Evolutionary conservation across 345 rosid species (phyloP), one percentile per base, ranked within the genome.

Genomic region (rapeseed (Brassica napus)): DNA sequence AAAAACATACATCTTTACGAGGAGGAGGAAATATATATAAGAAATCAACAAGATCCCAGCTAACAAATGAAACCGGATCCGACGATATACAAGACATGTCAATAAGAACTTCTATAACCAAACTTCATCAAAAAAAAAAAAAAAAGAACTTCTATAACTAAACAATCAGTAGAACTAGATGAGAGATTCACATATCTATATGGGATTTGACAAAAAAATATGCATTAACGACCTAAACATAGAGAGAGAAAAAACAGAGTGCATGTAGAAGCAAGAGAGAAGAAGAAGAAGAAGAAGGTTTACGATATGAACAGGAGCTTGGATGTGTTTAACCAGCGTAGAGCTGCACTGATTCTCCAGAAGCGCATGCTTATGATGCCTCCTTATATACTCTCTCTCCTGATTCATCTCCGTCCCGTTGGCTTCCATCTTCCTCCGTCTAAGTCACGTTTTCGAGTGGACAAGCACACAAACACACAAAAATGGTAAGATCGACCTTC

Each of bases 291-390:
- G 59, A 15, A 16, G 67, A 72, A 79, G 76, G 77, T 83, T 90
- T 49, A 95, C 97, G 12, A 90, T 96, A 78, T 86, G 97, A 85
- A 95, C 87, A 69, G 99, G 97, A 79, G 97, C 97, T 82, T 86
- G 90, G 95, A 92, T 86, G 80, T 88, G 95, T 81, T 91, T 92
- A 30, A 86, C 83, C 73, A 94, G 92, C 31, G 89, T 85, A 55
- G 98, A 92, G 76, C 85, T 85, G 76, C 96, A 90, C 98, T 95
- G 99, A 78, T 91, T 84, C 55, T 84, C 88, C 15, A 78, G 52
- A 15, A 85, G 86, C 84, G 88, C 86, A 58, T 86, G 97, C 39
- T 65, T 83, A 75, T 92, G 97, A 39, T 86, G 90, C 42, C 86
- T 92, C 64, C 87, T 82, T 14, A 88, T 78, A 80, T 77, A 84